Evolutionary conservation across 2,329 filamentous ascomycete species (phyloP).

Genomic region (Cercospora brassicicola): DNA sequence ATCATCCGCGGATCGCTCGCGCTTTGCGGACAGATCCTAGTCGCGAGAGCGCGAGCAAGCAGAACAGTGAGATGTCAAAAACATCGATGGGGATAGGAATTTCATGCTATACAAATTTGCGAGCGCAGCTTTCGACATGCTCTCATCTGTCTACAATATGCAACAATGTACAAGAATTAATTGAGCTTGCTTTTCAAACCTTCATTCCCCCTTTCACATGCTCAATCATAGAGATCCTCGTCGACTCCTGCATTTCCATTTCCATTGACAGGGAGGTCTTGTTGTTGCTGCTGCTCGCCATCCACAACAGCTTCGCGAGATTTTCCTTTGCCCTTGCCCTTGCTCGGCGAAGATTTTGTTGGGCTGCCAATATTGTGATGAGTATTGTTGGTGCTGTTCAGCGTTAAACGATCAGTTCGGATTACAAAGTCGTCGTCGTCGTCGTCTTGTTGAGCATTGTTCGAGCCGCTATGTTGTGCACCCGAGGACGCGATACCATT

Average conservation of each 20-base stretch:
- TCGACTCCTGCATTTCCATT: conserved; percentile 41
- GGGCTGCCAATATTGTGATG: conserved; percentile 27
- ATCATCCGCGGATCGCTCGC: background rate
- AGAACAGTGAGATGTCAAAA: background rate
- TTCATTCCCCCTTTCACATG: background rate
- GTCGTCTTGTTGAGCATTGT: conserved; percentile 15
- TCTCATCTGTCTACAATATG: background rate
- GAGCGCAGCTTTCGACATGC: background rate
- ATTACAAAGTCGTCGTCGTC: conserved; percentile 48
- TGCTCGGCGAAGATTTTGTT: conserved; percentile 28
- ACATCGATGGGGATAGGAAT: background rate
- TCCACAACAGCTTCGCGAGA: conserved; percentile 29
- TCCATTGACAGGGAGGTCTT: background rate
- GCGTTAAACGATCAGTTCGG: conserved; percentile 40
- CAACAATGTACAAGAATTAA: background rate
- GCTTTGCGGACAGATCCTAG: background rate
- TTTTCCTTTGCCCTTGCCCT: conserved; percentile 41
- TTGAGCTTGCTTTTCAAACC: background rate
- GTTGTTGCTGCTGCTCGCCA: conserved; percentile 31
- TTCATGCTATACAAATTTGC: background rate
- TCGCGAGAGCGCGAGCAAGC: background rate
- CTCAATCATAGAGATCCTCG: conserved; percentile 47
- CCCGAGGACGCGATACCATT: background rate
- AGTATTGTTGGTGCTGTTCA: conserved; percentile 30
- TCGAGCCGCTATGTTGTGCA: background rate